phyloP scores from a whole-genome alignment of 2,329 filamentous ascomycete species.

The Beauveria medogensis region DNA sequence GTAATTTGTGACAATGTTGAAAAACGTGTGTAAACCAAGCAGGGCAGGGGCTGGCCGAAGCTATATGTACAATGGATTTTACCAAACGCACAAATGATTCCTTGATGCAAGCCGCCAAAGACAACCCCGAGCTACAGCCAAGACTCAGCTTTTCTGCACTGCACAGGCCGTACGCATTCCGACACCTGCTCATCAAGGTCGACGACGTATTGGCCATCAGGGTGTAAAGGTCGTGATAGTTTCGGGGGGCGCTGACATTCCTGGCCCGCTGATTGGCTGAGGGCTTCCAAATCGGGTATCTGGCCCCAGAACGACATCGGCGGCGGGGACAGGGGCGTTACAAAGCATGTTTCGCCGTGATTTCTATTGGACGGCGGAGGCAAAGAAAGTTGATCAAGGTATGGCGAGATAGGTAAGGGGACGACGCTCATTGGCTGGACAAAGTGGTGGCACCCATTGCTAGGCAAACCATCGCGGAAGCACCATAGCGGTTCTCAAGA shows the following conservation, averaged over 20 bases:
- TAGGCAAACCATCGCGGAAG: background rate
- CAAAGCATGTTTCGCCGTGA: background rate
- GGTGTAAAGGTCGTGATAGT: constrained; percentile 10
- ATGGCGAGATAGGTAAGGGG: background rate
- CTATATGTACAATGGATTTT: constrained; percentile 7
- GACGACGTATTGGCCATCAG: constrained; percentile 3
- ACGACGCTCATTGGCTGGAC: background rate
- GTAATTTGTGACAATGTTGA: background rate
- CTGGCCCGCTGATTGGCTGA: constrained; percentile 1
- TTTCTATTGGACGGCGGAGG: background rate
- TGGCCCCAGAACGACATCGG: constrained; percentile 1
- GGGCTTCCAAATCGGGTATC: background rate
- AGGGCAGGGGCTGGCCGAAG: background rate
- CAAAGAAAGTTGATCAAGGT: background rate
- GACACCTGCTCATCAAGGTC: constrained; percentile 10
- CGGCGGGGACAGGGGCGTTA: background rate
- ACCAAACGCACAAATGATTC: constrained; percentile 3
- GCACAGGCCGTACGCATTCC: background rate
- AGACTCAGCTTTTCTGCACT: background rate
- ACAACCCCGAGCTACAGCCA: background rate
- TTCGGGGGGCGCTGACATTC: constrained; percentile 6
- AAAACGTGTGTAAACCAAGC: background rate
- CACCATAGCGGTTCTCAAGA: constrained; percentile 7
- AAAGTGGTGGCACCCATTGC: background rate
- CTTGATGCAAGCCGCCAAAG: background rate